Base-by-base conservation (phyloP, 1,284 basidiomycete genomes). In the Leucoagaricus sp. region DNA sequence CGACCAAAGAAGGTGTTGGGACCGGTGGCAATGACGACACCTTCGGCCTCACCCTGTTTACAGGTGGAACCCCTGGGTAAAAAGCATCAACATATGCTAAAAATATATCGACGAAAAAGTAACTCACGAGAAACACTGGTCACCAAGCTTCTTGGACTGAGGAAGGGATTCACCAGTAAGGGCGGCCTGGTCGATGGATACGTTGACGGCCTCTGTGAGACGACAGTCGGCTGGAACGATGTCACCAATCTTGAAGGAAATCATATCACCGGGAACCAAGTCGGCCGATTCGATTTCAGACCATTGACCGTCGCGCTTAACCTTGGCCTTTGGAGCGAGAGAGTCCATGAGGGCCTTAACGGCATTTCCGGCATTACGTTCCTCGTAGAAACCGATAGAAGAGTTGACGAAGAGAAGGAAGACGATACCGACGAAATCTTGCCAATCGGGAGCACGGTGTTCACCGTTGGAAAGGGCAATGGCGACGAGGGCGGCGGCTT, bases 271-370 rank as follows among this genome's bases (percentile, higher is more conserved):
- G 57, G 95, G 94, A 47, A 97, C 94, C 58, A 98, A 86, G 46
- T 82, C 84, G 46, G 94, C 64, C 0, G 92, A 93, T 67, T 98
- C 95, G 64, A 97, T 90, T 74, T 98, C 95, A 34, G 74, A 71
- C 94, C 94, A 97, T 40, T 68, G 67, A 60, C 91, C 92, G 64
- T 83, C 82, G 63, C 96, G 94, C 77, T 86, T 92, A 68, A 92
- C 92, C 75, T 89, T 91, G 36, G 96, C 96, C 80, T 98, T 98
- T 73, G 95, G 96, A 19, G 96, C 96, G 63, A 98, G 91, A 15
- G 96, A 98, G 73, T 98, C 96, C 96, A 98, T 98, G 64, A 98
- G 91, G 12, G 95, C 95, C 81, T 97, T 98, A 80, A 98, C 96
- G 38, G 96, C 96, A 75, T 98, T 97, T 76, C 96, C 96, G 52